Evolutionary conservation across 2,329 filamentous ascomycete genomes (phyloP).

Genomic region (Xylaria digitata): DNA sequence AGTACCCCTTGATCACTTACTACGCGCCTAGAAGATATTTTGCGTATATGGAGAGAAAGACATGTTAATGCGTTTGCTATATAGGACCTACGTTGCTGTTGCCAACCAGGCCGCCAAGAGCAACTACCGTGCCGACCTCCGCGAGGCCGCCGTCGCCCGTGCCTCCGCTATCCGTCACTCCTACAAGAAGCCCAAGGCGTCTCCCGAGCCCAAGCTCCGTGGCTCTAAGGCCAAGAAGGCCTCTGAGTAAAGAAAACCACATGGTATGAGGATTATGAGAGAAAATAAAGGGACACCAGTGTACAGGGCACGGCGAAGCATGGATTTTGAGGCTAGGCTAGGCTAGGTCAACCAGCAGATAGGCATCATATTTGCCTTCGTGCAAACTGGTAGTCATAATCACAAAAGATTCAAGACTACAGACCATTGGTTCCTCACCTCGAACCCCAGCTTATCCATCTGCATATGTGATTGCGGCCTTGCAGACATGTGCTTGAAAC

Average conservation of each 20-base stretch:
- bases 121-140: constrained; percentile 85
- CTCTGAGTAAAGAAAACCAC: constrained; percentile 56
- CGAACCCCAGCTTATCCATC: neutral
- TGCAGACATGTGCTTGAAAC: neutral
- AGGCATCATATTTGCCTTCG: constrained; percentile 40
- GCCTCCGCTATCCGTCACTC: constrained; percentile 85
- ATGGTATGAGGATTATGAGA: constrained; percentile 24
- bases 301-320: constrained; percentile 38
- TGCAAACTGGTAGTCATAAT: constrained; percentile 44
- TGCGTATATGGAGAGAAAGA: constrained; percentile 14
- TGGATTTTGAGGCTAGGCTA: constrained; percentile 26
- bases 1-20: constrained; percentile 54
- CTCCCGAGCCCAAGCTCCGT: constrained; percentile 78
- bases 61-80: constrained; percentile 21
- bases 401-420: constrained; percentile 37
- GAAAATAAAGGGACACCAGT: constrained; percentile 32
- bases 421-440: constrained; percentile 1
- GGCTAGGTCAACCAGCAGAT: constrained; percentile 40
- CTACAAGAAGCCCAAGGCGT: constrained; percentile 82
- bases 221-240: constrained; percentile 84
- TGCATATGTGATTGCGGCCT: constrained; percentile 6
- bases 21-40: neutral
- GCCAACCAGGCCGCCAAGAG: constrained; percentile 84
- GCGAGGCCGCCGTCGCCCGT: constrained; percentile 82
- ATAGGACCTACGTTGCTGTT: constrained; percentile 88